Base-by-base conservation (phyloP, 2,329 filamentous ascomycete genomes). In the Diaporthe vaccinii region DNA sequence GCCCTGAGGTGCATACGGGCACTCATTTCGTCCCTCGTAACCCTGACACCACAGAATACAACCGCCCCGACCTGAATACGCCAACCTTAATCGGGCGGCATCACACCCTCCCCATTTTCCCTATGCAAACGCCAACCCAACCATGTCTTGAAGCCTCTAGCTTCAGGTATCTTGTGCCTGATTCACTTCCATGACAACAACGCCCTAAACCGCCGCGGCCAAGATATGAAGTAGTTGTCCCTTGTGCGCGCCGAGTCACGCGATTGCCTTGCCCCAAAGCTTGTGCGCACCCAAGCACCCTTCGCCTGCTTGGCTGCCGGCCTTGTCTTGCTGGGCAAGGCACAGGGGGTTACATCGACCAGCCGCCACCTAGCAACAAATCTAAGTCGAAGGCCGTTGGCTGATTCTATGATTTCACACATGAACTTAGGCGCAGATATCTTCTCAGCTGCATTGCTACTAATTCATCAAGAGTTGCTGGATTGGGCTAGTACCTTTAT, bases 251-350 rank as follows among this genome's bases (percentile, higher is more conserved):
- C 61, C 61, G 28, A 67, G 61, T 49, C 61, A 44, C 61, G 17
- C 41, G 28, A 15, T 20, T 25, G 44, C 44, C 14, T 49, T 68
- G 62, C 62, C 62, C 62, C 46, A 68, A 68, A 67, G 62, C 62
- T 67, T 67, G 62, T 51, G 28, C 28, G 4, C 28, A 14, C 2
- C 20, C 44, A 67, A 67, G 62, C 62, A n/a, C n/a, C 6, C 28
- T 22, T 36, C 28, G 28, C 44, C 44, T 67, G 17, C 62, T 68
- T 68, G 62, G 62, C 62, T 68, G 62, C 62, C 46, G 46, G 39
- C 44, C 62, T 68, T 68, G 62, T 68, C 62, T 22, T 68, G 46
- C 62, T 53, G 62, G 44, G 62, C 62, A 36, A 17, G 41, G 17
- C 62, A 20, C 62, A 46, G 20, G 44, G 61, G 28, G 39, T 68